Percentiles rank a stretch among this genome's conserved stretches.
Conservation (phyloP, 2,329 filamentous ascomycete species). For the Trichoderma breve region DNA sequence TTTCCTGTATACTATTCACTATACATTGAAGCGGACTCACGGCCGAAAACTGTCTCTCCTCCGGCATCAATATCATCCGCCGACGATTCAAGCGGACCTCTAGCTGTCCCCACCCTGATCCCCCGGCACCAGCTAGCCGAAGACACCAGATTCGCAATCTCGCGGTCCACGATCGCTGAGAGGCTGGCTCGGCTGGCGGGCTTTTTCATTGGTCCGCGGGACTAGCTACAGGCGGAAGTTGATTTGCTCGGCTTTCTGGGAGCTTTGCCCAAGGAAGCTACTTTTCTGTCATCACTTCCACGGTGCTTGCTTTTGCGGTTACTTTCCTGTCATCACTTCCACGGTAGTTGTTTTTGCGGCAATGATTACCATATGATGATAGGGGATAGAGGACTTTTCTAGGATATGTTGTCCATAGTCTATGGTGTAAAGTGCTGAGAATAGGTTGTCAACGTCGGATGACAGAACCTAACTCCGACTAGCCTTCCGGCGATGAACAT, state of each 20-base stretch:
- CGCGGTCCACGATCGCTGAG: not conserved
- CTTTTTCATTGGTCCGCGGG: not conserved
- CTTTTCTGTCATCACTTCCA: not conserved
- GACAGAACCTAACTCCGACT: not conserved
- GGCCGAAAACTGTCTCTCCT: not conserved
- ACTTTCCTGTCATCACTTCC: not conserved
- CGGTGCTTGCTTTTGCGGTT: not conserved
- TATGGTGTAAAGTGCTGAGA: not conserved
- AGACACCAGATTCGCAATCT: not conserved
- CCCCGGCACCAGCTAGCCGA: not conserved
- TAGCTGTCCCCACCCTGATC: not conserved
- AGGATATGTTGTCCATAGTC: not conserved
- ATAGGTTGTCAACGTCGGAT: not conserved
- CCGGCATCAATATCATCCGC: not conserved
- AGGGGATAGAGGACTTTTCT: not conserved
- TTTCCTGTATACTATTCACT: not conserved
- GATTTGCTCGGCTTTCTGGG: not conserved
- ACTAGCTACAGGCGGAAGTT: not conserved
- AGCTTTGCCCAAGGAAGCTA: not conserved
- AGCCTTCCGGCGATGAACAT: not conserved
- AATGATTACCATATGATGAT: not conserved
- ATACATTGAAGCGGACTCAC: not conserved
- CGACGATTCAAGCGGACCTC: not conserved
- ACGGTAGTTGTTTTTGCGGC: not conserved
- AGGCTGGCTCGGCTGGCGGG: not conserved